Conservation (phyloP, 164 flowering plant genomes). For the Chimonanthus salicifolius region DNA sequence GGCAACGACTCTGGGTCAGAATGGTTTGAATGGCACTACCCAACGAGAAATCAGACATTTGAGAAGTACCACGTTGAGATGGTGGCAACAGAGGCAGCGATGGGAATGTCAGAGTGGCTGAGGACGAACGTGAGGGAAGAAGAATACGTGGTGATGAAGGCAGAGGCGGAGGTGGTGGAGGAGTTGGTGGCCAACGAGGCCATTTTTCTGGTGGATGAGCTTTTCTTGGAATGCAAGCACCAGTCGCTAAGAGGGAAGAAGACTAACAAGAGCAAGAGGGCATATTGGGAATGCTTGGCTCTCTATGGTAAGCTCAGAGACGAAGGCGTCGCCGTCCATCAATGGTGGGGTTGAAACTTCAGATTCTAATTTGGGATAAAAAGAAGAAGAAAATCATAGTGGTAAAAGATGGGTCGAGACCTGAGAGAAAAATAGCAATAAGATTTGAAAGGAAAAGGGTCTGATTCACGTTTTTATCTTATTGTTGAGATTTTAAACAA, state of each 20-base stretch:
- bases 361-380: no score
- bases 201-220: conserved; percentile 61
- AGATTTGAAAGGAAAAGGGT: no score
- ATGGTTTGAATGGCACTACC: conserved; percentile 68
- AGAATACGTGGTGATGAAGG: conserved; percentile 80
- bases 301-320: conserved; percentile 72
- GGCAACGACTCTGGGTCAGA: conserved; percentile 9
- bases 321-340: conserved; percentile 86
- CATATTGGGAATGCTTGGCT: conserved; percentile 88
- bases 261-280: conserved; percentile 29
- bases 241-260: conserved; percentile 23
- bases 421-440: no score
- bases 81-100: conserved; percentile 23
- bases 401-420: no score
- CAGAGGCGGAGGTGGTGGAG: conserved; percentile 67
- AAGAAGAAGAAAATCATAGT: no score
- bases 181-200: conserved; percentile 55
- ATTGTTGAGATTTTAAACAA: no score
- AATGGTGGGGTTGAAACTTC: conserved; percentile 70
- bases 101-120: conserved; percentile 63
- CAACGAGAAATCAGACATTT: conserved; percentile 48
- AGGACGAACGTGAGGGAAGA: conserved; percentile 52
- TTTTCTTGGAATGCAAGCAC: conserved; percentile 60
- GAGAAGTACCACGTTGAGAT: conserved; percentile 52
- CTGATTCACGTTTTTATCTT: no score